Evolutionary conservation across 75 land plant genomes (phyloP), one percentile per base, ranked within the genome.

Genomic region (Cunninghamia lanceolata): DNA sequence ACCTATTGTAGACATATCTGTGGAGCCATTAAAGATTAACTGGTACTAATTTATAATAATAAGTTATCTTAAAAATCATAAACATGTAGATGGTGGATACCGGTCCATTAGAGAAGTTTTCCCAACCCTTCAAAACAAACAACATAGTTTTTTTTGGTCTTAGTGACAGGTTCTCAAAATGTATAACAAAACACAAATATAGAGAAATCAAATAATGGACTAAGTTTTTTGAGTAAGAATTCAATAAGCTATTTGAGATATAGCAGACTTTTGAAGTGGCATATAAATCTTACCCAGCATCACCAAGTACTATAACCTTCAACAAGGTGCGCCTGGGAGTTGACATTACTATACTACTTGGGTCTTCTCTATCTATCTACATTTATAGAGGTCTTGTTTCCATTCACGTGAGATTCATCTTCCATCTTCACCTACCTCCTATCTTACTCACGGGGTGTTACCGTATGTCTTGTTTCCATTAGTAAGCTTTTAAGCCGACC

Each of bases 221-320:
- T 6, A 43, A 43, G 8, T 43, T 43, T 6, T 43, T 43, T 43
- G 46, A 7, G 46, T 43, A 50, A 50, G 53, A 50, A 13, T 50
- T 13, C 13, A 50, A 13, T 50, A 14, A 50, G 53, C 2, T 2
- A 13, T 50, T 50, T 50, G 53, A 11, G 53, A 13, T 50, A 14
- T 50, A 50, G 1, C 53, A 50, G 15, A 50, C 16, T 50, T n/a
- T n/a, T n/a, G n/a, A n/a, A n/a, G n/a, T n/a, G n/a, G n/a, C n/a
- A n/a, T n/a, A n/a, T n/a, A 11, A 50, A 66, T 2, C 90, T 45
- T 85, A 95, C 96, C 96, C 96, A 83, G 94, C 91, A 83, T 95
- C 96, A 13, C 96, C 96, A 84, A 95, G 94, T 45, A 95, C 89
- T 87, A 95, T 94, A 87, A 94, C 94, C 89, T 95, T 95, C 77